Evolutionary conservation across 345 rosid species (phyloP).

Genomic region (Aurinia saxatilis): DNA sequence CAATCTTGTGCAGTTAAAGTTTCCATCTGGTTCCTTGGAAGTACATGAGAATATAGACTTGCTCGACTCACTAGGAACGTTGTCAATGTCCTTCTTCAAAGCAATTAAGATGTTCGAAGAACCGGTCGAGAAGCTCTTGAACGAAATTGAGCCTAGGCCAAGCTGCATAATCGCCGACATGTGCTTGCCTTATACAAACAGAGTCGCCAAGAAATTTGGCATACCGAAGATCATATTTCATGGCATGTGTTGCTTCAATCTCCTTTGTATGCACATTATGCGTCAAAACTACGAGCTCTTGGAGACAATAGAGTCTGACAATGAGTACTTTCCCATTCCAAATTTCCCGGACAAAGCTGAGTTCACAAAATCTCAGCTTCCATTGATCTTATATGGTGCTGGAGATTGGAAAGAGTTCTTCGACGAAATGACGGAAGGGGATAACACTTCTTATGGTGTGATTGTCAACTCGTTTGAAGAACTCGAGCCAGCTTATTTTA

Average conservation of each 20-base stretch:
- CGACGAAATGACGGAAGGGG: slow-evolving; percentile 9
- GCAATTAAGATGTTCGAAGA: slow-evolving; percentile 4
- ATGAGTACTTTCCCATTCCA: slow-evolving; percentile 32
- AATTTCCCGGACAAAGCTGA: slow-evolving; percentile 36
- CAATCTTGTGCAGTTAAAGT: slow-evolving; percentile 4
- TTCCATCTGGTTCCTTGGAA: slow-evolving; percentile 21
- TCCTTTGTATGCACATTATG: slow-evolving; percentile 29
- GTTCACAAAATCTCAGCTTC: slow-evolving; percentile 36
- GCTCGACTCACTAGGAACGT: slow-evolving; percentile 2
- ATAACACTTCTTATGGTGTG: slow-evolving; percentile 26
- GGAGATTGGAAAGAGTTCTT: slow-evolving; percentile 7
- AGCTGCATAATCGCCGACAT: slow-evolving; percentile 50
- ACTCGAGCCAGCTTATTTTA: slow-evolving; percentile 27
- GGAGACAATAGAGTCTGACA: slow-evolving; percentile 10
- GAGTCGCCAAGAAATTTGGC: slow-evolving; percentile 30
- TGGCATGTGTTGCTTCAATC: slow-evolving; percentile 41
- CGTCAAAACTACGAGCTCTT: slow-evolving; percentile 8
- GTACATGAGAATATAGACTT: slow-evolving; percentile 32
- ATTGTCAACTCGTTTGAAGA: slow-evolving; percentile 40
- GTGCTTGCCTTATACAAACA: slow-evolving; percentile 34
- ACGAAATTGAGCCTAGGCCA: slow-evolving; percentile 32
- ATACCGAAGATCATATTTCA: slow-evolving; percentile 53
- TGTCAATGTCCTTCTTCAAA: slow-evolving; percentile 5
- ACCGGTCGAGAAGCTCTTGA: slow-evolving; percentile 30
- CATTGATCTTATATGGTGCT: background rate